These are phyloP conservation scores for Lupinus albus DNA, from an alignment of 306 rosid species.

Conservation along the genomic window DNA sequence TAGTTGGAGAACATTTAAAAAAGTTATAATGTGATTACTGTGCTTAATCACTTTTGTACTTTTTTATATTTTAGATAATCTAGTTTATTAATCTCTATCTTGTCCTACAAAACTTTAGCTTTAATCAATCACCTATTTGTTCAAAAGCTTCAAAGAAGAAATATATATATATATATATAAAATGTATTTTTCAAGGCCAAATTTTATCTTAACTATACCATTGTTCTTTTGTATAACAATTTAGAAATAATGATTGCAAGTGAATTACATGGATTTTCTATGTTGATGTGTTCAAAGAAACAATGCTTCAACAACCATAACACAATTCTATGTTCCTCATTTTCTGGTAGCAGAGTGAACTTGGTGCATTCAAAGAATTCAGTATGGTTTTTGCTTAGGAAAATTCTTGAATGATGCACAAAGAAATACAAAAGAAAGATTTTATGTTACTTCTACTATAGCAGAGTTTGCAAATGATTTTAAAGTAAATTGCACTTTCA, in stretches of 20 bases:
- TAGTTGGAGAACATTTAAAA: constrained; percentile 6
- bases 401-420: constrained; percentile 31
- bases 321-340: constrained; percentile 45
- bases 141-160: constrained; percentile 30
- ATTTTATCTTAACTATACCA: constrained; percentile 19
- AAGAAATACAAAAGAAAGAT: constrained; percentile 42
- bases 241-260: constrained; percentile 43
- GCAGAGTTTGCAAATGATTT: constrained; percentile 53
- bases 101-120: constrained; percentile 11
- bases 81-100: constrained; percentile 11
- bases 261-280: constrained; percentile 46
- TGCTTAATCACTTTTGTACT: background rate
- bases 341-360: constrained; percentile 40
- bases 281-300: constrained; percentile 40
- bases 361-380: constrained; percentile 43
- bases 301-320: constrained; percentile 33
- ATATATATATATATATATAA: background rate
- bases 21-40: constrained; percentile 5
- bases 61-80: constrained; percentile 8
- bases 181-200: background rate
- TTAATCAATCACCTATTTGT: constrained; percentile 28
- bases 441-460: constrained; percentile 43
- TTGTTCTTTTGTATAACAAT: constrained; percentile 25
- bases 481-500: constrained; percentile 41
- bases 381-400: constrained; percentile 27